Evolutionary conservation across 331 rosid genomes (phyloP), one percentile per base, ranked within the genome.

Genomic region (Telfairia occidentalis): DNA sequence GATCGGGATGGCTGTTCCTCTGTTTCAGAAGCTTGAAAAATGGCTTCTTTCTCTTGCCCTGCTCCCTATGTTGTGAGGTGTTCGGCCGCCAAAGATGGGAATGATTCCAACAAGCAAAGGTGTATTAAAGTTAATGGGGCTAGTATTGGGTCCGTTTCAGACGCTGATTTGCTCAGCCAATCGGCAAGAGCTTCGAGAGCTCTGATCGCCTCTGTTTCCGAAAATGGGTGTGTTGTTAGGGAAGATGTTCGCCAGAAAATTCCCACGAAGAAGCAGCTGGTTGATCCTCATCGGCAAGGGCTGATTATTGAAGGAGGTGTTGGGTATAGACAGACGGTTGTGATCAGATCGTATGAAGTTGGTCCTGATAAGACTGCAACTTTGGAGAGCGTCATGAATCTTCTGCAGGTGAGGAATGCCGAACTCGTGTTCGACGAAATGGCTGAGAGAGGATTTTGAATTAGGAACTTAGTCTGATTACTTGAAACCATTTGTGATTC

Each of bases 291-390:
- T 65, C 92, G 97, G 4, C 98, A 94, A 70, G 98, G 92, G 15
- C 78, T 84, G 59, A 87, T 88, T 23, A 82, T 82, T 7, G 97
- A 89, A 84, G 89, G 91, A 6, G 97, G 96, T 45, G 96, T 94
- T 61, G 96, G 88, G 40, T 91, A 94, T 78, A 83, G 91, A 73
- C 97, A 91, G 54, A 88, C 92, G 18, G 84, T 94, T 60, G 96
- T 94, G 70, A 64, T 94, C 28, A 82, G 97, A 76, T 94, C 97
- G 72, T 91, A 91, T 79, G 98, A 94, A 82, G 98, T 94, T 75
- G 97, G 98, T 55, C 82, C 96, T 34, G 98, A 94, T 71, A 94
- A 91, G 81, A 89, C 98, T 35, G 92, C 90, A 0, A 91, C 96
- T n/a, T 76, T 94, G 18, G 98, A 91, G 81, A 87, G 96, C 81